A percentile compares a stretch with the other conserved stretches of the same genome.
Evolutionary conservation across 164 flowering plant genomes (phyloP).

Genomic region (Sedum album): DNA sequence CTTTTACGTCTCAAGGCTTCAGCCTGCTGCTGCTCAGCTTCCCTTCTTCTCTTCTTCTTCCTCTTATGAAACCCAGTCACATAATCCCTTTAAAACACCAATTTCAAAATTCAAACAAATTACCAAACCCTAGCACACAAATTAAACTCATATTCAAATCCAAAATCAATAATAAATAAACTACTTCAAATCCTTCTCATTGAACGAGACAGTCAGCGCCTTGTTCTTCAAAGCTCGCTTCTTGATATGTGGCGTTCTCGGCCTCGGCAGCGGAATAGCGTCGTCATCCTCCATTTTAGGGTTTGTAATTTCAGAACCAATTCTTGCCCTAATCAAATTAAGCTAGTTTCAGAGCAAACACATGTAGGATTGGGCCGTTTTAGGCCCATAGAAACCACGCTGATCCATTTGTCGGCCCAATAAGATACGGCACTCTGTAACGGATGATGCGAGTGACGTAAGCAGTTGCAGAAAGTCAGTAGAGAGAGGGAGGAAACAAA

Average conservation of each 20-base stretch:
- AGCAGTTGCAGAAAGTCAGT: no score
- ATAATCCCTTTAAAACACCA: slow-evolving; percentile 39
- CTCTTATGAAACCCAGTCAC: slow-evolving; percentile 88
- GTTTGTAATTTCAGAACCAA: no score
- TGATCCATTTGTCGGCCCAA: no score
- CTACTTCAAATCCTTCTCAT: slow-evolving; percentile 78
- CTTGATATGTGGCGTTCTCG: slow-evolving; percentile 39
- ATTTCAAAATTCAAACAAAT: not conserved
- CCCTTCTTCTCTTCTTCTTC: slow-evolving; percentile 76
- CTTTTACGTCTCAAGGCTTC: slow-evolving; percentile 55
- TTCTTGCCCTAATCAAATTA: no score
- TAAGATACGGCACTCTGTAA: no score
- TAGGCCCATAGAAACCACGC: no score
- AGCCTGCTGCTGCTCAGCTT: slow-evolving; percentile 23
- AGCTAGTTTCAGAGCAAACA: no score
- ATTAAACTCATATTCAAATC: not conserved
- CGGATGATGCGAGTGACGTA: no score
- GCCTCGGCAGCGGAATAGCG: slow-evolving; percentile 10
- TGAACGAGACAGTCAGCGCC: slow-evolving; percentile 54
- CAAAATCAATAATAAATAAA: no score
- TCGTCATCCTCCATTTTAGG: slow-evolving; percentile 21
- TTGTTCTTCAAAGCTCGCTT: slow-evolving; percentile 81
- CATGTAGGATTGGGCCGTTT: no score
- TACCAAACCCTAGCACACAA: not conserved
- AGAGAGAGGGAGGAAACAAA: no score